Evolutionary conservation across 805 yeast genomes (phyloP).

Genomic region (Lipomyces anomalus): DNA sequence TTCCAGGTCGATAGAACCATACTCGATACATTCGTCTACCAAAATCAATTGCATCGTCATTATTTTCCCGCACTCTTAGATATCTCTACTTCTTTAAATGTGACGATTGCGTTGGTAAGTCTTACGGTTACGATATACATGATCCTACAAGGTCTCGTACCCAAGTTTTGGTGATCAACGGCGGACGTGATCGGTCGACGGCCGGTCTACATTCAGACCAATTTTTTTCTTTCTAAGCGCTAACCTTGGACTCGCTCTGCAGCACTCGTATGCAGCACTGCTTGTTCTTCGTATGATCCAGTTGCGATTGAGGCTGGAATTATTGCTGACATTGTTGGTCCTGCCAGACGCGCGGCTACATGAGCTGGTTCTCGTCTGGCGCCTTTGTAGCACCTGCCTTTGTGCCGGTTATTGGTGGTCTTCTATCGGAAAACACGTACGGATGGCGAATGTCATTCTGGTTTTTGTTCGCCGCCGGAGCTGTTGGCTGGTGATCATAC

Average conservation of each 20-base stretch:
- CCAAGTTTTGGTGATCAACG: slow-evolving; percentile 58
- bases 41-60: too few species aligned
- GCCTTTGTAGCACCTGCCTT: slow-evolving; percentile 69
- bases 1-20: too few species aligned
- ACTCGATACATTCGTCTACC: too few species aligned
- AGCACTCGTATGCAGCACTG: slow-evolving; percentile 48
- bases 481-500: slow-evolving; percentile 34
- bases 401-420: slow-evolving; percentile 67
- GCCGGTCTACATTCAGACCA: slow-evolving; percentile 54
- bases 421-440: slow-evolving; percentile 38
- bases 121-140: slow-evolving; percentile 70
- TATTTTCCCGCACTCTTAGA: slow-evolving; percentile 73
- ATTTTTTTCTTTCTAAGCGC: slow-evolving; percentile 52
- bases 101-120: slow-evolving; percentile 54
- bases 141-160: slow-evolving; percentile 69
- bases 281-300: slow-evolving; percentile 66
- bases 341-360: slow-evolving; percentile 58
- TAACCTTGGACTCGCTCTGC: slow-evolving; percentile 59
- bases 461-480: slow-evolving; percentile 65
- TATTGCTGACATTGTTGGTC: slow-evolving; percentile 65
- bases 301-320: slow-evolving; percentile 66
- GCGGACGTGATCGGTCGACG: slow-evolving; percentile 73
- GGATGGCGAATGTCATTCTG: slow-evolving; percentile 78
- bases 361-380: slow-evolving; percentile 60
- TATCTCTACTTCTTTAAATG: slow-evolving; percentile 49